Base-by-base conservation (phyloP, 2,329 filamentous ascomycete species). In the Venturia nashicola region DNA sequence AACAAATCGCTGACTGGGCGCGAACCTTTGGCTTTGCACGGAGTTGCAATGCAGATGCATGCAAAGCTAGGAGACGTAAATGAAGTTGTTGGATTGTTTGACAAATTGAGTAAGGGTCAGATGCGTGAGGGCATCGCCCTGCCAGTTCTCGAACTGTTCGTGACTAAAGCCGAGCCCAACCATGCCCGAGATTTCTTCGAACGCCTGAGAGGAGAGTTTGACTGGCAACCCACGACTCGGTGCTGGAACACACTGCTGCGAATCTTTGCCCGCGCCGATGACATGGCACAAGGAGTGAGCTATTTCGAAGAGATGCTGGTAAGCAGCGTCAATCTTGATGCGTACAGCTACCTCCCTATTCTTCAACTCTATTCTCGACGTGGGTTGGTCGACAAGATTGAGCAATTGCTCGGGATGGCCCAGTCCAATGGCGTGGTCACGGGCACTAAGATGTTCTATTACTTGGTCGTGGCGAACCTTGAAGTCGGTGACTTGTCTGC, bases 181-280 rank as follows among this genome's bases (percentile, higher is more conserved):
- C 78, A 83, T 61, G 84, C 87, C 0, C 76, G 82, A 61, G 72
- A 77, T 23, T 82, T 86, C 43, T 88, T 97, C 66, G 71, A 83
- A 59, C 78, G 80, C n/a, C 83, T 94, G 64, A 71, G 72, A 32
- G 69, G 75, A 7, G 78, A 83, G 61, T 86, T 86, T 69, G 74
- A 77, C 0, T 68, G 88, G 18, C 68, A 77, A 51, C 87, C 86
- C 7, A 83, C 85, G 67, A 72, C 81, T 1, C 72, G 79, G 43
- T 84, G 82, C 67, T 96, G 88, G 87, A 96, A 96, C 70, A 85
- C 86, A 27, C 74, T 96, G 36, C 78, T 97, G 57, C 84, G 87
- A 69, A 86, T 88, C 2, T 83, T 91, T 73, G 80, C 81, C 20
- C 85, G 84, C 68, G 82, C 82, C 0, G 80, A 84, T 59, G 85